Evolutionary conservation across 306 rosid species (phyloP), one percentile per base, ranked within the genome.

Genomic region (Crataegus laevigata): DNA sequence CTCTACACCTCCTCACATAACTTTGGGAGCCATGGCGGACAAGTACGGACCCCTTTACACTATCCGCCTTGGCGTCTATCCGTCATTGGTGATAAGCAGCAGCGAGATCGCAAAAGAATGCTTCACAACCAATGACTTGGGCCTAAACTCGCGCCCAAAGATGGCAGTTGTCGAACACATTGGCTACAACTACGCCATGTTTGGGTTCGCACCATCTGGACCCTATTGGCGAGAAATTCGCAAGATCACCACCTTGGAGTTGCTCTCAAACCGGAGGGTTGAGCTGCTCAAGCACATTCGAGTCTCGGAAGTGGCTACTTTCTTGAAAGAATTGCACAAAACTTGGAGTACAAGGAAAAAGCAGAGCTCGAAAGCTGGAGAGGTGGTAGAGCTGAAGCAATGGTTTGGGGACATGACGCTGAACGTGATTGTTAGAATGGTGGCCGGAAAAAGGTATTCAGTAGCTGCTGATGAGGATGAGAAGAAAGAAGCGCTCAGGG

Each of bases 191-290:
- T 36, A 75, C 11, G 86, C 86, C 75, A 40, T 85, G 77, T 22
- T 85, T 5, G 84, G 76, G 22, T 24, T 59, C 2, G 25, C 51
- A n/a, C 69, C 75, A 1, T 60, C 80, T 10, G 82, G 82, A 6
- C 42, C 84, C 1, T 74, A 76, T 51, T 76, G 86, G 84, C 80
- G 82, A n/a, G 54, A 85, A 4, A 26, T 79, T 1, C 75, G 88
- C 22, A 82, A 77, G 52, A 58, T 79, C 2, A 47, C 66, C 3
- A 79, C 60, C 3, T 54, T 64, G 0, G 73, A 82, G 58, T 15
- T 73, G 13, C 82, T 82, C 42, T 69, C 80, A 0, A 47, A 22
- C 74, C 79, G 40, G 55, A 78, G 74, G 7, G 47, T 84, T 0
- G 74, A 69, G 34, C 10, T 24, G 19, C 59, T 82, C 13, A 14